A percentile compares a stretch with the other conserved stretches of the same genome.
phyloP scores from a whole-genome alignment of 2,329 filamentous ascomycete species.

The Colletotrichum euphorbiae region DNA sequence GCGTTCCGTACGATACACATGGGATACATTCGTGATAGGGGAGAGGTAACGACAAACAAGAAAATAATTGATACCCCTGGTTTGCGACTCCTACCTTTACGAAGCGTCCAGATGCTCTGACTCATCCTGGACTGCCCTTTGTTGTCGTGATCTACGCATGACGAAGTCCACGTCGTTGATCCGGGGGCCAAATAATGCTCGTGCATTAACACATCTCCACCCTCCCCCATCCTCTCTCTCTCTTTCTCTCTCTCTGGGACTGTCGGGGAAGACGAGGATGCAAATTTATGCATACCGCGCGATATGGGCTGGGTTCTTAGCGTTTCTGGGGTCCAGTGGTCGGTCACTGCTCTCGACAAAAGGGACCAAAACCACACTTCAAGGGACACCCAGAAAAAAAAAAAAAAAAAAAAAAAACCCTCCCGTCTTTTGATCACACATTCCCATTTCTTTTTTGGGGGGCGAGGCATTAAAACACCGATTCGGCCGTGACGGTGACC shows the following conservation, averaged over 20 bases:
- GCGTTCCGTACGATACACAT: conserved; percentile 23
- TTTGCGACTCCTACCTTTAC: not conserved
- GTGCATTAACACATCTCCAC: not conserved
- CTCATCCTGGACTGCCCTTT: not conserved
- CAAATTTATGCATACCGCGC: conserved; percentile 4
- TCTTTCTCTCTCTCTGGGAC: too few relatives aligned
- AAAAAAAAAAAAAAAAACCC: too few relatives aligned
- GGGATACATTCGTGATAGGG: conserved; percentile 17
- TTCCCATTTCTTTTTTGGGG: too few relatives aligned
- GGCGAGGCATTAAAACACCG: too few relatives aligned
- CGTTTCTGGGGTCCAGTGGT: not conserved
- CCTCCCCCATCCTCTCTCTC: not conserved
- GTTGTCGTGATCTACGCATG: conserved; percentile 8
- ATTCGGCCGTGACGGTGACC: too few relatives aligned
- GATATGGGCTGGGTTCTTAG: conserved; percentile 1
- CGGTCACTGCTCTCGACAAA: too few relatives aligned
- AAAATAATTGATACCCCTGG: conserved; percentile 36
- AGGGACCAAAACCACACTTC: too few relatives aligned
- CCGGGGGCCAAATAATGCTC: not conserved
- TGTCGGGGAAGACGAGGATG: not conserved
- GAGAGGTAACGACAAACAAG: conserved; percentile 20
- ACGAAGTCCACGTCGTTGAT: not conserved
- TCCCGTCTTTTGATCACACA: too few relatives aligned
- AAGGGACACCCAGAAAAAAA: too few relatives aligned
- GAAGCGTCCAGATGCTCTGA: not conserved